Evolutionary conservation across 805 yeast species (phyloP), one percentile per base, ranked within the genome.

Genomic region (Wickerhamiella brachini): DNA sequence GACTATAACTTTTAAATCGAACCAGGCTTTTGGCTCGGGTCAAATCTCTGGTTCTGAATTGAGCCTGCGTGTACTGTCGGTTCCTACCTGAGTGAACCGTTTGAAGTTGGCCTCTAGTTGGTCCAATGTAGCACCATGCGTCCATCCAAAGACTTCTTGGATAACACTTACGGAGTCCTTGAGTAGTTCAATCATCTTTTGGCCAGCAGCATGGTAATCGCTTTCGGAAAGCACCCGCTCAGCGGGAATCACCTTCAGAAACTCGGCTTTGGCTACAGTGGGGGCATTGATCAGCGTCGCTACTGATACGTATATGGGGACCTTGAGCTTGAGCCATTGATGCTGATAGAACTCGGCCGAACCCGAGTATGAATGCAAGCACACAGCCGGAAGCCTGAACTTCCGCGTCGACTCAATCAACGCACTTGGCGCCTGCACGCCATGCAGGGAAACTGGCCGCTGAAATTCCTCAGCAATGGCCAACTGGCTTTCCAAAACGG

Each of bases 321-420:
- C 13, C n/a, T 44, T 23, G 31, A 57, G 49, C 43, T 45, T 47
- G 15, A 53, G 56, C 66, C 65, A 65, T 42, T 55, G 52, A 22
- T 55, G 51, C 5, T 48, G 49, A 21, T 62, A 55, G 46, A 64
- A 86, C 44, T 87, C 95, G 0, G 71, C 55, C 1, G 95, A 81
- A 0, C 97, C 97, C 7, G 87, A 78, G 64, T 80, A 93, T 0
- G 96, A 86, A 62, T 90, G 97, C 22, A 93, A 70, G 39, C 85
- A 78, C 1, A 88, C 65, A 2, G 69, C 62, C 2, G 74, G 64
- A 10, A 64, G 62, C 1, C 51, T 41, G 44, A 50, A 42, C 12
- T 46, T 26, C 17, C 58, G 61, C 4, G 79, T 67, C 0, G 62
- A 50, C 15, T 80, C 83, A 49, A 70, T 77, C 13, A 83, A 62